Evolutionary conservation across 306 rosid genomes (phyloP).

Genomic region (Trifolium dubium): DNA sequence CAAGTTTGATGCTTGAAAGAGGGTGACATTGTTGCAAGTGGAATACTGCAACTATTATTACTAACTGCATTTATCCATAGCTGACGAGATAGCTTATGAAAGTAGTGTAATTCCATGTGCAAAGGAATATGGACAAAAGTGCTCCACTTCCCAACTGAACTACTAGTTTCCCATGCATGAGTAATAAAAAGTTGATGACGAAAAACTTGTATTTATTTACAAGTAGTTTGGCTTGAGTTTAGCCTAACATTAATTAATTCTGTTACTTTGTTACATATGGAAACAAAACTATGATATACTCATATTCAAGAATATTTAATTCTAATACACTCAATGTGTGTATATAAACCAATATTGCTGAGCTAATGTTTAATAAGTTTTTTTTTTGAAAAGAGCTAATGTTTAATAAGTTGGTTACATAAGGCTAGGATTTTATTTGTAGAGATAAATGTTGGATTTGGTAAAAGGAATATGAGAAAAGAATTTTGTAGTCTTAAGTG

Average conservation of each 20-base stretch:
- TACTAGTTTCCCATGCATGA: not conserved
- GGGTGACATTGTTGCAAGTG: conserved; percentile 35
- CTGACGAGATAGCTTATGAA: conserved; percentile 24
- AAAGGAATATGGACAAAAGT: not conserved
- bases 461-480: not conserved
- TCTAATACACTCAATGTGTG: not conserved
- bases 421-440: not conserved
- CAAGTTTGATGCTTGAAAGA: conserved; percentile 23
- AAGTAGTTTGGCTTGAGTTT: conserved; percentile 15
- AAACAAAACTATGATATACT: not conserved
- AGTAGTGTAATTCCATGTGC: conserved; percentile 3
- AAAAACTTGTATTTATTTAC: not conserved
- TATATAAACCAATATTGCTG: not conserved
- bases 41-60: not conserved
- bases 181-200: not conserved
- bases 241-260: not conserved
- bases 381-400: too few species aligned
- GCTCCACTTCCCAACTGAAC: not conserved
- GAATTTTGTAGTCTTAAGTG: not conserved
- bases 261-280: not conserved
- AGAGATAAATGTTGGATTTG: not conserved
- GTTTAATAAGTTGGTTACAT: not conserved
- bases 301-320: not conserved
- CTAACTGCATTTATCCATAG: conserved; percentile 48
- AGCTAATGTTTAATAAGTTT: conserved; percentile 1